Conservation (phyloP, 805 yeast species). For the Blastobotrys terrestris region DNA sequence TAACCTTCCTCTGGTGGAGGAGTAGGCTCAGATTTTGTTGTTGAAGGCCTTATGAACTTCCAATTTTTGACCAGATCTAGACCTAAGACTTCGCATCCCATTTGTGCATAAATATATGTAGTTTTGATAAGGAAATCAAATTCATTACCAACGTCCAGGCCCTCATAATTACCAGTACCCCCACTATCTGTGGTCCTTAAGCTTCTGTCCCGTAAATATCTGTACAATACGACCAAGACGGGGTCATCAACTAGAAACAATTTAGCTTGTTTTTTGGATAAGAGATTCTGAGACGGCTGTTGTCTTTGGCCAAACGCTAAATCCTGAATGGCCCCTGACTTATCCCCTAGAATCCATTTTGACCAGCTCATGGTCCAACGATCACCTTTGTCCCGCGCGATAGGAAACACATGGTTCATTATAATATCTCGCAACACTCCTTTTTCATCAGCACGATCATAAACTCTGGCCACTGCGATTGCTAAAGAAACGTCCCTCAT, state of each 20-base stretch:
- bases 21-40: background rate
- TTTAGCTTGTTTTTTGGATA: slow-evolving; percentile 4
- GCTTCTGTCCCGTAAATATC: slow-evolving; percentile 46
- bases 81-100: slow-evolving; percentile 87
- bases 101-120: slow-evolving; percentile 62
- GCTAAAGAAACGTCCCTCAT: slow-evolving; percentile 68
- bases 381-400: slow-evolving; percentile 56
- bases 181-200: slow-evolving; percentile 5
- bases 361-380: slow-evolving; percentile 81
- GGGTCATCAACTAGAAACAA: slow-evolving; percentile 73
- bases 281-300: slow-evolving; percentile 6
- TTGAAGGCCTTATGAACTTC: slow-evolving; percentile 40
- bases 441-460: slow-evolving; percentile 55
- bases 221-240: slow-evolving; percentile 61
- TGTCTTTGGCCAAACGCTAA: slow-evolving; percentile 34
- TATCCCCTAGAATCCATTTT: slow-evolving; percentile 56
- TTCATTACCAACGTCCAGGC: slow-evolving; percentile 42
- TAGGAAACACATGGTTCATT: slow-evolving; percentile 46
- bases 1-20: slow-evolving; percentile 1
- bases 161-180: slow-evolving; percentile 3
- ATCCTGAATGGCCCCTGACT: slow-evolving; percentile 52
- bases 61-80: slow-evolving; percentile 58
- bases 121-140: slow-evolving; percentile 56
- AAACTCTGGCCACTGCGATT: slow-evolving; percentile 70
- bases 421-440: slow-evolving; percentile 47